These are phyloP conservation scores for Flaveria floridana DNA, from an alignment of 140 eudicot genomes.

Conservation along the genomic window DNA sequence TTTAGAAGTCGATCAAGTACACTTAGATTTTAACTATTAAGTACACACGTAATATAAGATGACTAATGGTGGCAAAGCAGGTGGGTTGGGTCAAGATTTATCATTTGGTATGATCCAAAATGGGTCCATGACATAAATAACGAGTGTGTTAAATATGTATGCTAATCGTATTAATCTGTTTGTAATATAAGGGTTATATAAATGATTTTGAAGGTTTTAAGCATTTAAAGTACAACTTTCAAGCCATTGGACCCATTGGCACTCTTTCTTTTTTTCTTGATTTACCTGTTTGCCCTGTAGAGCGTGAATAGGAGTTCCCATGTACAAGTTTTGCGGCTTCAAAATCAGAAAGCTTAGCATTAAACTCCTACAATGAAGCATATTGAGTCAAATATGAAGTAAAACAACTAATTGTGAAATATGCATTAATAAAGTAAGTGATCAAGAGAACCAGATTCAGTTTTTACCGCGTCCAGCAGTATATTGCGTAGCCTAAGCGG, in stretches of 20 bases:
- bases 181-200: not conserved
- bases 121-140: not conserved
- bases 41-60: not conserved
- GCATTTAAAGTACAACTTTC: not conserved
- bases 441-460: not conserved
- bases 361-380: slow-evolving; percentile 1
- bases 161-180: not conserved
- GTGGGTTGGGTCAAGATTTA: not conserved
- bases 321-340: slow-evolving; percentile 7
- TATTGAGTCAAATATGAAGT: not conserved
- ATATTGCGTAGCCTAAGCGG: slow-evolving; percentile 7
- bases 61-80: not conserved
- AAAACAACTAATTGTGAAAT: not conserved
- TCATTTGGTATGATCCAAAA: not conserved
- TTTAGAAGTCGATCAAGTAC: not conserved
- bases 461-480: not conserved
- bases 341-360: slow-evolving; percentile 4
- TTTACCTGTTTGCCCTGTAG: not conserved
- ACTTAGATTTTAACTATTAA: not conserved
- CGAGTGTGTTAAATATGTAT: not conserved
- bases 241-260: not conserved
- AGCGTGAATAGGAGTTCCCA: not conserved
- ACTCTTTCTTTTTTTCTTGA: not conserved
- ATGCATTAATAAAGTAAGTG: not conserved
- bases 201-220: not conserved